phyloP scores from a whole-genome alignment of 225 moss, liverwort and hornwort genomes.

The Antitrichia curtipendula region DNA sequence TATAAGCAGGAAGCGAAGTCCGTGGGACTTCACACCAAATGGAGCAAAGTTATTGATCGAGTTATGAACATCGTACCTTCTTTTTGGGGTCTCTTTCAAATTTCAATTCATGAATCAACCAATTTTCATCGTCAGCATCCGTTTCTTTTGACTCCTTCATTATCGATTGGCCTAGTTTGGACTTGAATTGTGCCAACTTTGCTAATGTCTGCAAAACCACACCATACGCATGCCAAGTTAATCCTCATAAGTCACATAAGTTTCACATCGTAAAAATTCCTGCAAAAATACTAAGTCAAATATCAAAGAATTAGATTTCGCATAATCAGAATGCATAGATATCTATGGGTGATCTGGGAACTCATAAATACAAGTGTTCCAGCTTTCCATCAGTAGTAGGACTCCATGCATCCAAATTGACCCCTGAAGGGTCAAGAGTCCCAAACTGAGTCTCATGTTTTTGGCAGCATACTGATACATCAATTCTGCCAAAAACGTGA shows the following conservation, averaged over 20 bases:
- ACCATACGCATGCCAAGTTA: background rate
- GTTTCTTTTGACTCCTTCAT: slow-evolving; percentile 21
- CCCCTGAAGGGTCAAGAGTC: background rate
- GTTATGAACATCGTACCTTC: slow-evolving; percentile 18
- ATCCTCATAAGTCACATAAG: background rate
- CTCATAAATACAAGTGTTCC: background rate
- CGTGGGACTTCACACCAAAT: background rate
- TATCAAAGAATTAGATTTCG: background rate
- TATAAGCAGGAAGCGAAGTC: background rate
- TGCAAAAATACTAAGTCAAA: background rate
- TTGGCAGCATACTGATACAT: background rate
- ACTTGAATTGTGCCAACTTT: slow-evolving; percentile 68
- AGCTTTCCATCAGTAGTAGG: background rate
- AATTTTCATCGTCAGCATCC: slow-evolving; percentile 36
- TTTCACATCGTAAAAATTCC: background rate
- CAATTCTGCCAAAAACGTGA: background rate
- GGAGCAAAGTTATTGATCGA: background rate
- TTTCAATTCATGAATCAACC: slow-evolving; percentile 75
- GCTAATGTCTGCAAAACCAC: slow-evolving; percentile 51
- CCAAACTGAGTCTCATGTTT: background rate
- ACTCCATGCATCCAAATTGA: background rate
- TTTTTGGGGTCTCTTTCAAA: slow-evolving; percentile 63
- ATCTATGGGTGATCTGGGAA: background rate
- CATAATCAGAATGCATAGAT: background rate
- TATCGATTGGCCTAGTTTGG: slow-evolving; percentile 32